Base-by-base conservation (phyloP, 192 early-diverging fungal genomes). In the Entophlyctis luteolus region DNA sequence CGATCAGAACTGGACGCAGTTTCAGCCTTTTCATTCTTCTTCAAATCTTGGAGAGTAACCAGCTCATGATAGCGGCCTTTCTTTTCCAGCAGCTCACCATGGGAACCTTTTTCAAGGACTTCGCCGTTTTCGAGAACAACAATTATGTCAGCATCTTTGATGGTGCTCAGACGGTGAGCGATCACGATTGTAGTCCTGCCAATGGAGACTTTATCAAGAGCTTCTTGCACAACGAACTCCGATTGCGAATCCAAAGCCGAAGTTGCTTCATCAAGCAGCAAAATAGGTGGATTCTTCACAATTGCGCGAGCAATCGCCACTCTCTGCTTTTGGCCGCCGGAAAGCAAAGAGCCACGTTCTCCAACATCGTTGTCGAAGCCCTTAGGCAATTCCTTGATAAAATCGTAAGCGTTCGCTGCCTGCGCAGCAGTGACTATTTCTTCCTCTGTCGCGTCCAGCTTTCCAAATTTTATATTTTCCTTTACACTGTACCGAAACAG, bases 121-220 rank as follows among this genome's bases (percentile, higher is more conserved):
- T 65, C 49, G 23, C 78, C 76, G 47, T 52, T 87, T 60, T 74
- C 85, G 70, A 79, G 65, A 10, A 95, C 93, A 29, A 91, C 86
- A 68, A 98, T 98, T 31, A 85, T 56, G 71, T 94, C 88, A 18
- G 91, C 88, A 38, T 91, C 84, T 34, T 83, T 78, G 62, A 97
- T 87, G 29, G 94, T 97, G 47, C 90, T 93, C 28, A 97, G 72
- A 33, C 94, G 89, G 72, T 94, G 88, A 2, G 94, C 94, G 73
- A 97, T 88, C 2, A 91, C 88, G 74, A 97, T 87, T n/a, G 92
- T 94, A 6, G 93, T 95, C 48, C 93, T 82, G 12, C 69, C 59
- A 6, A 70, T 31, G 25, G 77, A 66, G 23, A 68, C 81, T 27
- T 55, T 65, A 20, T 83, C 81, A 3, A 83, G 65, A 6, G 81